Conservation (phyloP, 2,329 filamentous ascomycete genomes). For the Beauveria rudraprayagi region DNA sequence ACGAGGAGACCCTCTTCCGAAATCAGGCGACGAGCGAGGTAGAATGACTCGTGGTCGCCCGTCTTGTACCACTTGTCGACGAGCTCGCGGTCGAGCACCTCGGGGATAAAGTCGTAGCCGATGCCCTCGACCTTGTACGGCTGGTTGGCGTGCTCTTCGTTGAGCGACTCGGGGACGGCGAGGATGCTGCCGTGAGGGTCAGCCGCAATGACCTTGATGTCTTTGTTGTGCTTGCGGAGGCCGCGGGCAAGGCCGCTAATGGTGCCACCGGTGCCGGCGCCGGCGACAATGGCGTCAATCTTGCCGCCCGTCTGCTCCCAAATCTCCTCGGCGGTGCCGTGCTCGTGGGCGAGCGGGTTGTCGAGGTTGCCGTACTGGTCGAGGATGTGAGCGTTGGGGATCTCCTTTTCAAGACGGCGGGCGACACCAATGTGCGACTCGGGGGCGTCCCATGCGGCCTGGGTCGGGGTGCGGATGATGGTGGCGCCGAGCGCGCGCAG, state of each 20-base stretch:
- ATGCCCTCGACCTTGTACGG: slow-evolving; percentile 98
- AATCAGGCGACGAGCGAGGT: slow-evolving; percentile 82
- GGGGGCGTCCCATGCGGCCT: slow-evolving; percentile 87
- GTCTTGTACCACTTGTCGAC: slow-evolving; percentile 99
- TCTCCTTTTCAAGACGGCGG: slow-evolving; percentile 80
- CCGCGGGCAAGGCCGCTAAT: slow-evolving; percentile 84
- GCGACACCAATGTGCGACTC: slow-evolving; percentile 98
- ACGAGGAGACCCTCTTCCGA: slow-evolving; percentile 90
- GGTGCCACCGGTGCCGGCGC: slow-evolving; percentile 91
- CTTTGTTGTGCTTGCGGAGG: slow-evolving; percentile 75
- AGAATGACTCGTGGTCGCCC: slow-evolving; percentile 83
- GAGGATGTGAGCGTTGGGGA: slow-evolving; percentile 93
- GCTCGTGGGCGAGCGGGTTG: slow-evolving; percentile 90
- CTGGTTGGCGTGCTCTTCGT: slow-evolving; percentile 71
- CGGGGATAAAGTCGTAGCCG: slow-evolving; percentile 95
- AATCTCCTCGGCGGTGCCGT: slow-evolving; percentile 91
- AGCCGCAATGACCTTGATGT: slow-evolving; percentile 83
- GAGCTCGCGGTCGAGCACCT: slow-evolving; percentile 71
- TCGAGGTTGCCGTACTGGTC: slow-evolving; percentile 91
- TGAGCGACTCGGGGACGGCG: slow-evolving; percentile 70
- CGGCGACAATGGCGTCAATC: slow-evolving; percentile 77
- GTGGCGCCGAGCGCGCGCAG: slow-evolving; percentile 89
- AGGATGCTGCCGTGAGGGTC: slow-evolving; percentile 91
- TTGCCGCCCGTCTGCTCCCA: slow-evolving; percentile 84
- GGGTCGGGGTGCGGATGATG: slow-evolving; percentile 94